These are phyloP conservation scores for Phoenix roebelenii DNA, from an alignment of 176 grass and related monocot genomes.

Conservation along the genomic window DNA sequence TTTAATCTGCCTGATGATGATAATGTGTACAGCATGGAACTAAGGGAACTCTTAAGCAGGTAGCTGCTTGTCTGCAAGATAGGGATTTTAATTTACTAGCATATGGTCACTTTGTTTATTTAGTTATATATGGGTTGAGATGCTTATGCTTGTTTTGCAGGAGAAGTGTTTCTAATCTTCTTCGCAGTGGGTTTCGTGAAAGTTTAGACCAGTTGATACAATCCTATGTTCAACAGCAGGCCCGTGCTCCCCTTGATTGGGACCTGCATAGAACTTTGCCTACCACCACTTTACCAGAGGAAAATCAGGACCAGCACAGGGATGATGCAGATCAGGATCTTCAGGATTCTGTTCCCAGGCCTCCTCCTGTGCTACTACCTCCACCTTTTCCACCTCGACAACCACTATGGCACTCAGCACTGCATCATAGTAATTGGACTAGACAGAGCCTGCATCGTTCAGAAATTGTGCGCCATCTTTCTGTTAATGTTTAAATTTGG, in stretches of 20 bases:
- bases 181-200: conserved; percentile 89
- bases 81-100: background rate
- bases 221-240: conserved; percentile 74
- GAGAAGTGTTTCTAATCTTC: conserved; percentile 98
- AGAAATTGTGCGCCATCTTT: conserved; percentile 34
- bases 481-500: too few relatives aligned
- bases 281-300: conserved; percentile 37
- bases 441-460: conserved; percentile 43
- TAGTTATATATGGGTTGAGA: conserved; percentile 10
- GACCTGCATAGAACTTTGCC: conserved; percentile 36
- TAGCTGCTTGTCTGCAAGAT: conserved; percentile 19
- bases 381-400: conserved; percentile 78
- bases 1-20: conserved; percentile 87
- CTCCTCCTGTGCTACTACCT: conserved; percentile 48
- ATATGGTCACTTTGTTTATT: background rate
- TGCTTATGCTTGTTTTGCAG: conserved; percentile 25
- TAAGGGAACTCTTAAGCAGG: conserved; percentile 94
- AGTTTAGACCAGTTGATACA: conserved; percentile 92
- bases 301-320: conserved; percentile 54
- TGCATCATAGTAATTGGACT: conserved; percentile 57
- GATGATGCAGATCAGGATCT: conserved; percentile 44
- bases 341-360: conserved; percentile 33
- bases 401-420: conserved; percentile 58
- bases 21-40: conserved; percentile 94
- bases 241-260: conserved; percentile 54